These are phyloP conservation scores for Calonectria montana DNA, from an alignment of 2,329 filamentous ascomycete species.

Conservation along the genomic window DNA sequence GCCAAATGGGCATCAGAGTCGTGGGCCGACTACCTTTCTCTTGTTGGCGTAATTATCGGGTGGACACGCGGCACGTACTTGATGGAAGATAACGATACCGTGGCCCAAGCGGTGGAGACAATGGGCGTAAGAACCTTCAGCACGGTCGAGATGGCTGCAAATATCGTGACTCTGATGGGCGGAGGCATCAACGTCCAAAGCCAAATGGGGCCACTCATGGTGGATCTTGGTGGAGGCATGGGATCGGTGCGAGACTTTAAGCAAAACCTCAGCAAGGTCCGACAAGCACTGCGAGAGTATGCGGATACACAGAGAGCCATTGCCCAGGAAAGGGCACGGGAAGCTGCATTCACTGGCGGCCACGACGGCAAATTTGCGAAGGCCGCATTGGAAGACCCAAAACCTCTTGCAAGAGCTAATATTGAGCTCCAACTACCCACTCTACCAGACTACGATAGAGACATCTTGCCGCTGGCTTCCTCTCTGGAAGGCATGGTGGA, in stretches of 20 bases:
- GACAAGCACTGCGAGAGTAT: neutral
- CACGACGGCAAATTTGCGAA: neutral
- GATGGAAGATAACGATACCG: constrained; percentile 97
- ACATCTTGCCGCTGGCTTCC: constrained; percentile 88
- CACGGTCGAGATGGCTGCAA: constrained; percentile 99
- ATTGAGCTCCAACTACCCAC: constrained; percentile 96
- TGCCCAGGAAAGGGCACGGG: neutral
- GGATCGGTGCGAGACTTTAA: constrained; percentile 93
- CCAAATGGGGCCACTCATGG: constrained; percentile 94
- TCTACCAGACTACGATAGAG: constrained; percentile 90
- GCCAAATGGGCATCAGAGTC: constrained; percentile 98
- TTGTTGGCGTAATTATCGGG: constrained; percentile 97
- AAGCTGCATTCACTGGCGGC: neutral
- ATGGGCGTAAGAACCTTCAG: constrained; percentile 98
- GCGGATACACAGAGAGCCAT: neutral
- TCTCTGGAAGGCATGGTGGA: constrained; percentile 98
- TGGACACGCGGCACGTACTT: constrained; percentile 99
- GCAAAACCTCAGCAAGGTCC: neutral
- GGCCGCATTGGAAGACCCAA: neutral
- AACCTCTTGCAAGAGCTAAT: constrained; percentile 83
- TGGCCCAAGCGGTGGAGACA: constrained; percentile 95
- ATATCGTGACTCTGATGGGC: constrained; percentile 87
- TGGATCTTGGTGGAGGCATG: constrained; percentile 95
- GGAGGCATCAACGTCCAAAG: constrained; percentile 92
- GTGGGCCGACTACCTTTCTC: constrained; percentile 97